Percentiles rank a stretch among this genome's conserved stretches.
phyloP scores from a whole-genome alignment of 148 eudicot genomes.

The Limonium bicolor region DNA sequence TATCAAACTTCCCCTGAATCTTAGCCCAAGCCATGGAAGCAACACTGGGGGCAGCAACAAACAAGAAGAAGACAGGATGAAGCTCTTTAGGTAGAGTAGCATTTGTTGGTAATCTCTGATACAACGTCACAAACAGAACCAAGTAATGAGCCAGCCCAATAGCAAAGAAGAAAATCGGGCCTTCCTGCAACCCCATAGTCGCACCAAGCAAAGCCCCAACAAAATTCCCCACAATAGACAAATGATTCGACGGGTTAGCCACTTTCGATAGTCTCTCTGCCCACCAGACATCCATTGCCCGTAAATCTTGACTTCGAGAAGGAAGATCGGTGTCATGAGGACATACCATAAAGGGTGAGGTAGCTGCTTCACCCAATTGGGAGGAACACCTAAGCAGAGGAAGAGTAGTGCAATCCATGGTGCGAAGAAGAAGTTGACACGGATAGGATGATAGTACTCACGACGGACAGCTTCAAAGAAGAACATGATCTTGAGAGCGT shows the following conservation, averaged over 20 bases:
- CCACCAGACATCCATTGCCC: constrained; percentile 99
- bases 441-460: constrained; percentile 78
- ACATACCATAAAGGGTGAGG: constrained; percentile 52
- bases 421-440: constrained; percentile 91
- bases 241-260: constrained; percentile 81
- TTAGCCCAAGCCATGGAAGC: constrained; percentile 96
- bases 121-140: constrained; percentile 78
- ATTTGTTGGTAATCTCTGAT: constrained; percentile 88
- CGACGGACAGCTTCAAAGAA: constrained; percentile 94
- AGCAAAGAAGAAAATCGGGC: constrained; percentile 84
- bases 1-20: constrained; percentile 65
- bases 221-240: constrained; percentile 76
- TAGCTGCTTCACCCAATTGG: constrained; percentile 23
- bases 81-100: constrained; percentile 88
- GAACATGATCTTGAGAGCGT: constrained; percentile 42
- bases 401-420: constrained; percentile 63
- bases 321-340: constrained; percentile 64
- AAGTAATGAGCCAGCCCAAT: constrained; percentile 81
- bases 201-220: constrained; percentile 85
- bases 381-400: constrained; percentile 62
- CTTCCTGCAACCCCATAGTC: constrained; percentile 81
- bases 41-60: constrained; percentile 87
- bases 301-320: constrained; percentile 71
- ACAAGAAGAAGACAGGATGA: constrained; percentile 91
- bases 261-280: constrained; percentile 81